Conservation (phyloP, 2,329 filamentous ascomycete genomes). For the Exophiala bonariae region DNA sequence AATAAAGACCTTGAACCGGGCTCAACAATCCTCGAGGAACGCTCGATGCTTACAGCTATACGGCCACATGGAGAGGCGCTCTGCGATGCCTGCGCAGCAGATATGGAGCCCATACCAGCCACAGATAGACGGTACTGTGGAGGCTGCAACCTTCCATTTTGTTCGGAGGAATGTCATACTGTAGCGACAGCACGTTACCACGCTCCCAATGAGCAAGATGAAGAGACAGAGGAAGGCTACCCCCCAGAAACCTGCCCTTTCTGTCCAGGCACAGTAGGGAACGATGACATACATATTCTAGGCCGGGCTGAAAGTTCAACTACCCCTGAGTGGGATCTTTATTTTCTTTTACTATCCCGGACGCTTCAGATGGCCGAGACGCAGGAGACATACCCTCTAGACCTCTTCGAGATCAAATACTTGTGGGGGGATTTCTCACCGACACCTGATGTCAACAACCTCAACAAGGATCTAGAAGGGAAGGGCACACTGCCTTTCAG, state of each 20-base stretch:
- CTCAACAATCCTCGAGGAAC: conserved; percentile 76
- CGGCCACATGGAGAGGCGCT: conserved; percentile 82
- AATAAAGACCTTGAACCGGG: conserved; percentile 75
- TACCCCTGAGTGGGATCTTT: conserved; percentile 61
- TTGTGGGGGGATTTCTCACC: conserved; percentile 63
- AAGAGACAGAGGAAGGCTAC: conserved; percentile 25
- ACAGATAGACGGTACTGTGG: conserved; percentile 40
- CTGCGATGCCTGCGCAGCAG: conserved; percentile 84
- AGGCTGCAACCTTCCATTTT: conserved; percentile 58
- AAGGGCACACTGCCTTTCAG: conserved; percentile 56
- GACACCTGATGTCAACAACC: conserved; percentile 28
- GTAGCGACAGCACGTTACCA: conserved; percentile 59
- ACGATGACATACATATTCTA: conserved; percentile 55
- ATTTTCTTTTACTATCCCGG: conserved; percentile 60
- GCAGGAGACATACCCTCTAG: conserved; percentile 58
- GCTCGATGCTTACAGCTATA: conserved; percentile 83
- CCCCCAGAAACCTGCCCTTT: conserved; percentile 21
- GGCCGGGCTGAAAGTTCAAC: conserved; percentile 58
- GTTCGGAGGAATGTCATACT: conserved; percentile 56
- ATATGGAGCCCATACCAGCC: conserved; percentile 59
- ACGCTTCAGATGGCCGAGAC: conserved; percentile 62
- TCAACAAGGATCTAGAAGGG: conserved; percentile 11
- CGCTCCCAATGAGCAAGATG: conserved; percentile 22
- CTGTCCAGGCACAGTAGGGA: conserved; percentile 54
- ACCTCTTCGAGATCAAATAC: conserved; percentile 61